A percentile compares a stretch with the other conserved stretches of the same genome.
Conservation (phyloP, 2,329 filamentous ascomycete genomes). For the Ampelomyces quisqualis region DNA sequence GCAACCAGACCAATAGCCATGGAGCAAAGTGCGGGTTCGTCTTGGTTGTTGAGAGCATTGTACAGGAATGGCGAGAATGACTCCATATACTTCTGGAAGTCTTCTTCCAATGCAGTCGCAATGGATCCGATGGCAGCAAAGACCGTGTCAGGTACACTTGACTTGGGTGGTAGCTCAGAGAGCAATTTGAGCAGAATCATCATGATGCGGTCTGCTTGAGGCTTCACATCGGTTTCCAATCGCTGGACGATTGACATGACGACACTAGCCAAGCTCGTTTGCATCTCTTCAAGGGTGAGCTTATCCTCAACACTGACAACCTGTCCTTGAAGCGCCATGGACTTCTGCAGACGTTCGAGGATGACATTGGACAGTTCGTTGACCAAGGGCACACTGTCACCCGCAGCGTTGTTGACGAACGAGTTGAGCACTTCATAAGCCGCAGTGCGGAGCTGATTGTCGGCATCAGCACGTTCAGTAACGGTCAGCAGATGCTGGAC, state of each 20-base stretch:
- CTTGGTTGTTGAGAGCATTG: constrained; percentile 91
- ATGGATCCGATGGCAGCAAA: constrained; percentile 92
- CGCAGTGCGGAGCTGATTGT: constrained; percentile 88
- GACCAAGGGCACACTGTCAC: constrained; percentile 78
- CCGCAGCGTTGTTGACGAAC: constrained; percentile 87
- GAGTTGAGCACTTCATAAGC: constrained; percentile 96
- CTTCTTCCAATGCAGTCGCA: constrained; percentile 85
- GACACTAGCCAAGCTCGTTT: constrained; percentile 90
- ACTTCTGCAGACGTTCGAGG: constrained; percentile 86
- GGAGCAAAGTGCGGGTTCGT: constrained; percentile 89
- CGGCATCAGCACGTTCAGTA: constrained; percentile 78
- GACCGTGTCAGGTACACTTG: constrained; percentile 88
- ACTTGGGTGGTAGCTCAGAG: constrained; percentile 75
- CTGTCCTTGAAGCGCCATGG: constrained; percentile 83
- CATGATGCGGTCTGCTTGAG: constrained; percentile 94
- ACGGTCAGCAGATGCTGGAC: constrained; percentile 81
- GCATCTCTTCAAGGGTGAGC: constrained; percentile 95
- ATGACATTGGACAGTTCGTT: constrained; percentile 83
- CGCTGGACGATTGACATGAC: constrained; percentile 88
- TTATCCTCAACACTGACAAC: constrained; percentile 96
- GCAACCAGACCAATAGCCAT: constrained; percentile 98
- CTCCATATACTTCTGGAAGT: constrained; percentile 97
- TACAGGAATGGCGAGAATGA: constrained; percentile 89
- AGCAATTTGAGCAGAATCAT: constrained; percentile 80
- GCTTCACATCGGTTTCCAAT: constrained; percentile 85